Base-by-base conservation (phyloP, 768 basidiomycete genomes). In the Leccinum olivaceopallidum region DNA sequence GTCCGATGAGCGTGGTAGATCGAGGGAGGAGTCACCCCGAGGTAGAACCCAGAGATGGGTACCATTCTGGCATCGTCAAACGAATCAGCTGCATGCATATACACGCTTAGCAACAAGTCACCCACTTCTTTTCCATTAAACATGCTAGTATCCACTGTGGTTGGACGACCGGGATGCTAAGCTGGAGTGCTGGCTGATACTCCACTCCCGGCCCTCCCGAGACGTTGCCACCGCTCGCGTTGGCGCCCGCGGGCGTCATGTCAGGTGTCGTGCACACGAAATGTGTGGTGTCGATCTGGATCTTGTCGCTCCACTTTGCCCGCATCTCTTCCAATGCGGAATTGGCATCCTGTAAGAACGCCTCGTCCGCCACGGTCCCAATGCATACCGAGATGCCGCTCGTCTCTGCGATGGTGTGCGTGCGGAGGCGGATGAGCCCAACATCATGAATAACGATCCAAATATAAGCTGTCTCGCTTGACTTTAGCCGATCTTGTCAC, bases 211-310 rank as follows among this genome's bases (percentile, higher is more conserved):
- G 90, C n/a, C 72, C 73, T 3, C 85, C 84, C 16, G 80, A 76
- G 12, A 78, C 76, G 1, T 78, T 71, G 57, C 79, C 82, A 76
- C 87, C 85, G 9, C 81, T 78, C 0, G 81, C 81, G 59, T 78
- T 81, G 9, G 85, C 85, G 34, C 84, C 88, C 10, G 73, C 30
- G 0, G 86, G 83, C 0, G 85, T 87, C 10, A 85, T 82, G 1
- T 87, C 89, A 3, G 95, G 94, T 0, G 91, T 94, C 18, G 94
- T 96, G 71, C 95, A 96, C 47, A 98, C 95, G 65, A 97, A 99
- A 74, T 99, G 96, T 0, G 95, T 98, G 10, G 96, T 98, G 71
- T 99, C 96, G 60, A 98, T 95, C 77, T 95, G 92, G 44, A 99
- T 95, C 69, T 86, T 90, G 65, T 95, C 90, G 68, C 87, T 92